These are phyloP conservation scores for Aureobasidium sp. DNA, from an alignment of 2,329 filamentous ascomycete species.

Conservation along the genomic window DNA sequence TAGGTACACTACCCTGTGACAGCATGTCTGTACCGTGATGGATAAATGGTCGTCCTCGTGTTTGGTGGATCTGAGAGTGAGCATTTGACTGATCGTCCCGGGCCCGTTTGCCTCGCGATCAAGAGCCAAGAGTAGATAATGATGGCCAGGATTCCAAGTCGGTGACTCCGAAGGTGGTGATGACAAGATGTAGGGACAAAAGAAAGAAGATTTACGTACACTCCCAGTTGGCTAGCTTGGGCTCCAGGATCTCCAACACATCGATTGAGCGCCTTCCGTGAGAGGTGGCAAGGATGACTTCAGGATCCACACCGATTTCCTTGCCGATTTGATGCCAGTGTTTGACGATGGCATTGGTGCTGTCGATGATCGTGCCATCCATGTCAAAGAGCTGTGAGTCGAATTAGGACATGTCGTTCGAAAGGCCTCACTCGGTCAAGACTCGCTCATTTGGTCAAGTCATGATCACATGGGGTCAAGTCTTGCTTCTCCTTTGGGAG, in stretches of 20 bases:
- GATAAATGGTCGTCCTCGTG: background rate
- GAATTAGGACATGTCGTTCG: background rate
- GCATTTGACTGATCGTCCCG: slow-evolving; percentile 1
- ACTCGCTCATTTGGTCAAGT: background rate
- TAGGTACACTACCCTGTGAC: background rate
- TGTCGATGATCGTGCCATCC: slow-evolving; percentile 79
- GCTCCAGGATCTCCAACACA: slow-evolving; percentile 66
- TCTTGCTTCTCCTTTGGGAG: background rate
- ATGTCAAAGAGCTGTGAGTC: slow-evolving; percentile 56
- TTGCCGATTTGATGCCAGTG: slow-evolving; percentile 70
- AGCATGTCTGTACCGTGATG: background rate
- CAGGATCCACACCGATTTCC: slow-evolving; percentile 77
- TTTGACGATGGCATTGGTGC: slow-evolving; percentile 66
- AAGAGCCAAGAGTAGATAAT: background rate
- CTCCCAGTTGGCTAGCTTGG: slow-evolving; percentile 84
- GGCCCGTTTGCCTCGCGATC: background rate
- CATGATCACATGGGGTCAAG: background rate
- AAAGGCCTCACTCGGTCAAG: background rate
- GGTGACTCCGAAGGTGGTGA: background rate
- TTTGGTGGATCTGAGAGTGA: slow-evolving; percentile 3
- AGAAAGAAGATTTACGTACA: slow-evolving; percentile 50
- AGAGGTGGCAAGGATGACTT: slow-evolving; percentile 78
- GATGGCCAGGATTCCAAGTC: background rate
- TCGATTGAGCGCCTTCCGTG: slow-evolving; percentile 90
- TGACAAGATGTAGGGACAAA: background rate